A percentile compares a stretch with the other conserved stretches of the same genome.
These are phyloP conservation scores for Powellomyces hirtus DNA, from an alignment of 192 early-diverging fungal species.

Conservation along the genomic window DNA sequence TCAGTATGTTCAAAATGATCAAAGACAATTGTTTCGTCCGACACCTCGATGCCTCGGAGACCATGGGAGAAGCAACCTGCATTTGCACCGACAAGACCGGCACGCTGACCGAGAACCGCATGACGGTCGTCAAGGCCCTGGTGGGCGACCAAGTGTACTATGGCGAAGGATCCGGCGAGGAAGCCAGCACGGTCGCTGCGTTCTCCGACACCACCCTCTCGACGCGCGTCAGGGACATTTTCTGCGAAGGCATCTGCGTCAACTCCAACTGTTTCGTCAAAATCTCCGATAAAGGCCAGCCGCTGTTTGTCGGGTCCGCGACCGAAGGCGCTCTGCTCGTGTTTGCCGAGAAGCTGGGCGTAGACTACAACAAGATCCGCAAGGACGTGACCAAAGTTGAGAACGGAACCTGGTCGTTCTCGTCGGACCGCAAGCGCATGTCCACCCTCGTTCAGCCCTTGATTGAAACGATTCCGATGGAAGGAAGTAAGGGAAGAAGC, in stretches of 20 bases:
- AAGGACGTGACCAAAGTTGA: slow-evolving; percentile 38
- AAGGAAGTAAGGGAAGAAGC: background rate
- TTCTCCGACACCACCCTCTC: slow-evolving; percentile 40
- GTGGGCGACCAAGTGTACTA: slow-evolving; percentile 43
- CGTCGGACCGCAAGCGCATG: slow-evolving; percentile 58
- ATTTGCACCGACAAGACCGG: slow-evolving; percentile 67
- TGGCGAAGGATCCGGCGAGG: slow-evolving; percentile 57
- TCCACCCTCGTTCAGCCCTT: slow-evolving; percentile 44
- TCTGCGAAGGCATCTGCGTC: slow-evolving; percentile 46
- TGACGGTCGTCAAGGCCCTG: slow-evolving; percentile 56
- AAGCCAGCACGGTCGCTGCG: slow-evolving; percentile 23
- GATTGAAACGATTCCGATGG: background rate
- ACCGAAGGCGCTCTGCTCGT: slow-evolving; percentile 61
- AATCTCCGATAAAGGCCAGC: slow-evolving; percentile 35
- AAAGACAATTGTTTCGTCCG: slow-evolving; percentile 63
- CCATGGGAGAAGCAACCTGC: slow-evolving; percentile 63
- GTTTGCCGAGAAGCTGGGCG: slow-evolving; percentile 44
- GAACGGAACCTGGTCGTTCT: slow-evolving; percentile 57
- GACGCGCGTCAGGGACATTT: slow-evolving; percentile 27
- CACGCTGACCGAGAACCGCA: slow-evolving; percentile 61
- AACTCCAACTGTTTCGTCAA: slow-evolving; percentile 63
- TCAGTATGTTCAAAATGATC: slow-evolving; percentile 69
- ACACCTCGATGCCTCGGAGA: slow-evolving; percentile 61
- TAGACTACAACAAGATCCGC: slow-evolving; percentile 44
- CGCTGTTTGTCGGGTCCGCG: slow-evolving; percentile 55